Base-by-base conservation (phyloP, 352 stramenopile genomes). In the Pythium chondricola region DNA sequence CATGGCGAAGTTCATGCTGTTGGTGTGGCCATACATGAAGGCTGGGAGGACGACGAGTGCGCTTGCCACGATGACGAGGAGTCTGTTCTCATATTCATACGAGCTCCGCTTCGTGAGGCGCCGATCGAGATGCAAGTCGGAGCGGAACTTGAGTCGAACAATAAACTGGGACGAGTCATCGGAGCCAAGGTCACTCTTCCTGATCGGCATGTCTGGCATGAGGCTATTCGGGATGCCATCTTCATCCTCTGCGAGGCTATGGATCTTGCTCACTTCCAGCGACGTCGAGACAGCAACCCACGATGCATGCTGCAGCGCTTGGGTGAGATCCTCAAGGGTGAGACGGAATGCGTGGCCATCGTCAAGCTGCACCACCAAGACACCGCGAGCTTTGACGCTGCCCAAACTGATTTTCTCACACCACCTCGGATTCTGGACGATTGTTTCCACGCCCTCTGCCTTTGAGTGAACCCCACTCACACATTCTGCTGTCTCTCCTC, bases 331-430 rank as follows among this genome's bases (percentile, higher is more conserved):
- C 25, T 74, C 62, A 10, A 74, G 45, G 11, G 58, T 62, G 18
- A 74, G 42, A n/a, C 42, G 56, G 18, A 74, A 71, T 18, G 37
- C 45, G 22, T 54, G 58, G 7, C 65, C 65, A 22, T 69, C 56
- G 11, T 38, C 61, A 13, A 74, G 40, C 4, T 52, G 35, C 24
- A 74, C 50, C 11, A 44, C 27, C 24, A 71, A 44, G 16, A 51
- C 29, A 6, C 42, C 45, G 13, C 46, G 38, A 0, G 56, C 59
- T 6, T 48, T 49, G 3, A 71, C 45, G 10, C 45, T 45, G 0
- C 63, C 65, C 4, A 74, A 49, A 13, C 52, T 54, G 8, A 74
- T 22, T 21, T 74, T 71, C 30, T 67, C 65, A 31, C 52, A 60
- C 65, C 65, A 71, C 6, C 49, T 38, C 10, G 65, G 58, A 48